A percentile compares a stretch with the other conserved stretches of the same genome.
These are phyloP conservation scores for Onygenales sp. DNA, from an alignment of 2,329 filamentous ascomycete species.

Conservation along the genomic window DNA sequence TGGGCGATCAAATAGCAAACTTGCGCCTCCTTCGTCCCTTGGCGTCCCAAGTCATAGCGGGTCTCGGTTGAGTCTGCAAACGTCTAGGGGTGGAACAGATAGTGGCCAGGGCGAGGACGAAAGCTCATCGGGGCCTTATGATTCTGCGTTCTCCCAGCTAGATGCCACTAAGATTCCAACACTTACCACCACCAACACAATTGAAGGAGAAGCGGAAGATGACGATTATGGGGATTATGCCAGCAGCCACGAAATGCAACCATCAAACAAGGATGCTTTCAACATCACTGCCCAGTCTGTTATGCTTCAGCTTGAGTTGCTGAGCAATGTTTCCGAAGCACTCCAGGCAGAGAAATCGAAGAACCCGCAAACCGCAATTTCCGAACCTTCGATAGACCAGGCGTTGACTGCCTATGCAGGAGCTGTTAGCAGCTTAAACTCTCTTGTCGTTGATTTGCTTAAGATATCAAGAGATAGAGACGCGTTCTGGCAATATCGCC, in stretches of 20 bases:
- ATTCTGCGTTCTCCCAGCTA: constrained; percentile 43
- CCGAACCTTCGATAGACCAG: constrained; percentile 65
- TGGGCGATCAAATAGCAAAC: constrained; percentile 27
- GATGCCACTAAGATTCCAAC: constrained; percentile 42
- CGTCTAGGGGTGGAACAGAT: constrained; percentile 38
- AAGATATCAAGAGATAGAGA: constrained; percentile 92
- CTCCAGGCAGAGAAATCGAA: constrained; percentile 61
- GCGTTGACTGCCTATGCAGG: constrained; percentile 80
- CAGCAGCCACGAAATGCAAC: constrained; percentile 63
- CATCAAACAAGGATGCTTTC: constrained; percentile 80
- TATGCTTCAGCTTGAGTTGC: constrained; percentile 81
- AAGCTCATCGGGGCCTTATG: constrained; percentile 46
- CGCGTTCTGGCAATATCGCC: constrained; percentile 89
- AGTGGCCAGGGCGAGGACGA: constrained; percentile 46
- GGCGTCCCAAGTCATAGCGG: constrained; percentile 28
- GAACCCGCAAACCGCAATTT: constrained; percentile 63
- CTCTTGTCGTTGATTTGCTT: constrained; percentile 73
- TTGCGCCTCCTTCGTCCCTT: constrained; percentile 25
- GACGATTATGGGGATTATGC: constrained; percentile 74
- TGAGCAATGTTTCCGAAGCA: constrained; percentile 76
- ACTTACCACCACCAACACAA: constrained; percentile 38
- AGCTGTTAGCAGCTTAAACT: constrained; percentile 78
- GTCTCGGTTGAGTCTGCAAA: constrained; percentile 41
- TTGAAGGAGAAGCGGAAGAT: constrained; percentile 55
- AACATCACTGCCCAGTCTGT: constrained; percentile 96